Conservation (phyloP, 441 rosid genomes). For the Bruguiera hainesii region DNA sequence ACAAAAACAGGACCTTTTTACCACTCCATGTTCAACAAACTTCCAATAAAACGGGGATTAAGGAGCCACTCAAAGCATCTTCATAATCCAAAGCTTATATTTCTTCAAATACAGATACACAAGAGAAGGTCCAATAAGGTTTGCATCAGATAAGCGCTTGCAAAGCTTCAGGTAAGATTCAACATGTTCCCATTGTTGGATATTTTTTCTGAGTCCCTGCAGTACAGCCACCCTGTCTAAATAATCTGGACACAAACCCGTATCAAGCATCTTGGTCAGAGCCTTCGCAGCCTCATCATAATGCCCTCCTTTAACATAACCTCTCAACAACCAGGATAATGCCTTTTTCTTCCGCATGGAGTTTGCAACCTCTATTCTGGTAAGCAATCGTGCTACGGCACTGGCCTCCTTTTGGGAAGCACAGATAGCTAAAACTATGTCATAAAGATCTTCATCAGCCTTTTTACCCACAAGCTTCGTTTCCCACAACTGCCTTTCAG, state of each 20-base stretch:
- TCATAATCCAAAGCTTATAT: conserved; percentile 72
- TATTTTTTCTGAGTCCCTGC: conserved; percentile 75
- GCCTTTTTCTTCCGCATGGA: conserved; percentile 55
- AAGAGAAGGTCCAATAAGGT: conserved; percentile 72
- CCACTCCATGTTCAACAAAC: conserved; percentile 8
- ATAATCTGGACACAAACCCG: conserved; percentile 71
- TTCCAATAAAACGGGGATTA: background rate
- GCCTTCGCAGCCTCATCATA: conserved; percentile 69
- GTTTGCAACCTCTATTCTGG: conserved; percentile 48
- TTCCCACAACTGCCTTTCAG: conserved; percentile 86
- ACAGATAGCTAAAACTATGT: conserved; percentile 81
- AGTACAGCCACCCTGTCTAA: conserved; percentile 81
- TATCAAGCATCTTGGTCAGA: conserved; percentile 62
- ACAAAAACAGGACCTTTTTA: background rate
- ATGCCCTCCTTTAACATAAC: conserved; percentile 83
- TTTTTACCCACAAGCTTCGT: conserved; percentile 82
- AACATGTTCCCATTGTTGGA: conserved; percentile 51
- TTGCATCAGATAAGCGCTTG: conserved; percentile 60
- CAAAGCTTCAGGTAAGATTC: conserved; percentile 63
- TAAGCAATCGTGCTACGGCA: conserved; percentile 57
- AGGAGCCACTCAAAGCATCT: conserved; percentile 50
- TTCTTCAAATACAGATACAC: conserved; percentile 63
- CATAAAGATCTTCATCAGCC: conserved; percentile 73
- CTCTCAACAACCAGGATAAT: conserved; percentile 77
- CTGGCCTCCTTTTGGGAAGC: conserved; percentile 67